These are phyloP conservation scores for Sequoiadendron giganteum DNA, from an alignment of 75 land plant genomes.

Conservation along the genomic window DNA sequence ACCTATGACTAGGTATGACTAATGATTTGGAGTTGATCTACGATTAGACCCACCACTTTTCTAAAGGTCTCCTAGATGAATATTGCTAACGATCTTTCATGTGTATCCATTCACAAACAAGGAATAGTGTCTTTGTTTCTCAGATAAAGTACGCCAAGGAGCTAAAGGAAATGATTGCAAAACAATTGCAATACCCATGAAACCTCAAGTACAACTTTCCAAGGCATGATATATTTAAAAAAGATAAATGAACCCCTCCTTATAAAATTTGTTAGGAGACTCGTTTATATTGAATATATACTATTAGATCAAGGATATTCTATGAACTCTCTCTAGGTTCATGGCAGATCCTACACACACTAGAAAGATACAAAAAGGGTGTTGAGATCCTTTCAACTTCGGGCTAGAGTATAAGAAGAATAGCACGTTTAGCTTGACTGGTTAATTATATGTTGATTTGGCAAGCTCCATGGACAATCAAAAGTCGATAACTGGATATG, in stretches of 20 bases:
- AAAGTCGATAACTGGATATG: slow-evolving; percentile 4
- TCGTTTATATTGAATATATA: slow-evolving; percentile 10
- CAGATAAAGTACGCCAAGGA: neutral
- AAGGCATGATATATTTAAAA: neutral
- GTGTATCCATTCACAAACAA: neutral
- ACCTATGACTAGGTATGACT: no score
- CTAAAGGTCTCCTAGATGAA: no score
- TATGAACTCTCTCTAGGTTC: neutral
- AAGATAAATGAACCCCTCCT: slow-evolving; percentile 8
- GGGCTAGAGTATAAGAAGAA: neutral
- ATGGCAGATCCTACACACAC: neutral
- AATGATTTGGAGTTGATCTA: no score
- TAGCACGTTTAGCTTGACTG: neutral
- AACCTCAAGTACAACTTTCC: neutral
- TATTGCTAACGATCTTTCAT: no score
- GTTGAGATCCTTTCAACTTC: neutral
- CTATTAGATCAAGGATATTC: neutral
- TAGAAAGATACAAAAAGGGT: neutral
- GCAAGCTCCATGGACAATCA: slow-evolving; percentile 15
- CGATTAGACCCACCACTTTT: no score
- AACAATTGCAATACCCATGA: neutral
- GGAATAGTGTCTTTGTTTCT: neutral
- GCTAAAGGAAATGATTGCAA: neutral
- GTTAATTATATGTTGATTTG: slow-evolving; percentile 13
- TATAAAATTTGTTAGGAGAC: neutral